phyloP scores from a whole-genome alignment of 1,284 basidiomycete species.

The Phellopilus nigrolimitatus region DNA sequence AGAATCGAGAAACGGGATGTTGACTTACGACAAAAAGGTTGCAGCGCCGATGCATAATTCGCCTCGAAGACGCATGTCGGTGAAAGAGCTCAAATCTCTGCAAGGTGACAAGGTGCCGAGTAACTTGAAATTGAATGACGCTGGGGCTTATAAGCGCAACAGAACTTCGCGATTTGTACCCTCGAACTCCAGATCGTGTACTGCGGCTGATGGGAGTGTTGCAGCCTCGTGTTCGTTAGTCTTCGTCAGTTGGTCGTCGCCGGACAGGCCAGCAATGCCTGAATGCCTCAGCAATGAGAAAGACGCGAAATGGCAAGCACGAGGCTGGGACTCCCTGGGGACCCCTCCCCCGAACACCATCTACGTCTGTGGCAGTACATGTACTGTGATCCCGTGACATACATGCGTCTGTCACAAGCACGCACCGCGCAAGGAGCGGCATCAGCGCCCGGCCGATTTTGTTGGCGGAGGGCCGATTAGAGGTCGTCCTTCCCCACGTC shows the following conservation, averaged over 20 bases:
- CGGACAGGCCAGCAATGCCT: background rate
- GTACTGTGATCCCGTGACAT: too few relatives aligned
- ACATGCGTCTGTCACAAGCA: too few relatives aligned
- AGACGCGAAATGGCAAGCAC: background rate
- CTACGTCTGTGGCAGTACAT: too few relatives aligned
- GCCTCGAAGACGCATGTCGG: slow-evolving; percentile 20
- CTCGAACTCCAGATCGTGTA: background rate
- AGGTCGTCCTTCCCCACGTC: background rate
- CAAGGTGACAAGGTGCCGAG: background rate
- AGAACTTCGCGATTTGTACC: background rate
- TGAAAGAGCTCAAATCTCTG: background rate
- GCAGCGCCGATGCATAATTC: slow-evolving; percentile 24
- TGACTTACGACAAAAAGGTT: slow-evolving; percentile 22
- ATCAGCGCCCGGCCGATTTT: too few relatives aligned
- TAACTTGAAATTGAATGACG: background rate
- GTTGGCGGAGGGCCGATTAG: too few relatives aligned
- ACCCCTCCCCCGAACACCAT: too few relatives aligned
- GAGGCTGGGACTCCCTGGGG: background rate
- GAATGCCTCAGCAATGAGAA: background rate
- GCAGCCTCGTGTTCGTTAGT: slow-evolving; percentile 7
- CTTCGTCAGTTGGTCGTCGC: background rate
- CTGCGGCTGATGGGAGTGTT: background rate
- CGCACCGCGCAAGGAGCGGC: too few relatives aligned
- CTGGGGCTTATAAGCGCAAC: background rate
- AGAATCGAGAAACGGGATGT: background rate